Evolutionary conservation across 495 filamentous ascomycete genomes (phyloP).

Genomic region (Hypomontagnella monticulosa): DNA sequence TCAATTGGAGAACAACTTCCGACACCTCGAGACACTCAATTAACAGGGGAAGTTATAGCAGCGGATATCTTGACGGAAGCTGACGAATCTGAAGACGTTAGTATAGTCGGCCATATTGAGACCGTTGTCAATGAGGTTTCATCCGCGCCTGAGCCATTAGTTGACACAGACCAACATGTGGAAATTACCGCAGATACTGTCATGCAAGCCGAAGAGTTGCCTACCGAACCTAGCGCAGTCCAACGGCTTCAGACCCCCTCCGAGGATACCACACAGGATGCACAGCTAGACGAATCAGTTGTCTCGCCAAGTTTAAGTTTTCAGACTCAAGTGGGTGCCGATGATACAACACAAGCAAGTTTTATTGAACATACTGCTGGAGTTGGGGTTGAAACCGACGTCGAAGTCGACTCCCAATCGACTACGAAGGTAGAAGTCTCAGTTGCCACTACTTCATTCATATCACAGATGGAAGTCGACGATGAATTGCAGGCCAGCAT

Average conservation of each 20-base stretch:
- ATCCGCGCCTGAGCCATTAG: constrained; percentile 1
- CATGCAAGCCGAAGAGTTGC: background rate
- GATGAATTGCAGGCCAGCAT: constrained; percentile 47
- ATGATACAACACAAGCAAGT: constrained; percentile 16
- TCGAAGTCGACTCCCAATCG: constrained; percentile 2
- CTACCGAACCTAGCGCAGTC: background rate
- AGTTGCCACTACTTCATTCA: constrained; percentile 23
- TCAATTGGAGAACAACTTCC: constrained; percentile 26
- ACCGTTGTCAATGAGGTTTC: background rate
- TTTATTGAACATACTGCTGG: constrained; percentile 2
- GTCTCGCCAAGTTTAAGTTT: constrained; percentile 32
- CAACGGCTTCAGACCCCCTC: constrained; percentile 3
- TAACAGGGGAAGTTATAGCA: background rate
- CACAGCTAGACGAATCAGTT: background rate
- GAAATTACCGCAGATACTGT: background rate
- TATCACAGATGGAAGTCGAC: constrained; percentile 44
- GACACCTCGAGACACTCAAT: constrained; percentile 40
- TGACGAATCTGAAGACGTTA: constrained; percentile 6
- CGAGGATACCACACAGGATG: background rate
- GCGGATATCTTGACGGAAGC: constrained; percentile 19
- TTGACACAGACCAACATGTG: background rate
- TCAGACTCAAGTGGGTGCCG: constrained; percentile 32
- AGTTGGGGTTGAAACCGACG: background rate
- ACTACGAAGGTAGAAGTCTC: constrained; percentile 7
- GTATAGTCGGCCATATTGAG: background rate